Evolutionary conservation across 768 basidiomycete genomes (phyloP), one percentile per base, ranked within the genome.

Genomic region (Agaricus blazei): DNA sequence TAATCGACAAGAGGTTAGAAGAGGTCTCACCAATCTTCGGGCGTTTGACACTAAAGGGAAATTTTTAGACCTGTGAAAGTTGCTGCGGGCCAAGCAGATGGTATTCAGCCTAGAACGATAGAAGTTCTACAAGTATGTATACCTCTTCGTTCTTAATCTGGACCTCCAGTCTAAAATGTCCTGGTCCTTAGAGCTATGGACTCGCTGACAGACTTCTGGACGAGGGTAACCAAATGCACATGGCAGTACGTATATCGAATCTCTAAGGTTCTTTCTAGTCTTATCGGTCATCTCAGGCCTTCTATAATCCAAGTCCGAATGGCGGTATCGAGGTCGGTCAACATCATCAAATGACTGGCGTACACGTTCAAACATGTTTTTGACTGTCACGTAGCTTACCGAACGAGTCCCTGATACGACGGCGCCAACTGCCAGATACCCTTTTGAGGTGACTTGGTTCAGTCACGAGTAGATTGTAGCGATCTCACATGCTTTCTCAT

Each of bases 191-290:
- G 88, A 91, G 88, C 58, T 90, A 91, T 68, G 89, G 88, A 5
- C 75, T 91, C 5, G 85, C 80, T 0, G 83, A 88, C 15, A 75
- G 79, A 3, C 63, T 91, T 23, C 57, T 90, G 26, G 74, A 68
- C 40, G 80, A 88, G 61, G 87, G 81, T 4, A 83, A 81, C 56
- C 85, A 87, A 48, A 75, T 91, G 76, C 81, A 88, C 57, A 77
- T 81, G 68, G 81, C 81, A 51, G 88, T 89, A 65, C 57, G 81
- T 71, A 9, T 9, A 38, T 7, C n/a, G 27, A 49, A 42, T 14
- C n/a, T 40, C 9, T 11, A 26, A 24, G 37, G 27, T n/a, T 34
- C 14, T 29, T 6, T 48, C 31, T 48, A 2, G 31, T 27, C 41
- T 27, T 6, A n/a, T 38, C 42, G 41, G 46, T 15, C 31, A 40